A percentile compares a stretch with the other conserved stretches of the same genome.
These are phyloP conservation scores for Botrytis pseudocinerea DNA, from an alignment of 2,329 filamentous ascomycete genomes.

Conservation along the genomic window DNA sequence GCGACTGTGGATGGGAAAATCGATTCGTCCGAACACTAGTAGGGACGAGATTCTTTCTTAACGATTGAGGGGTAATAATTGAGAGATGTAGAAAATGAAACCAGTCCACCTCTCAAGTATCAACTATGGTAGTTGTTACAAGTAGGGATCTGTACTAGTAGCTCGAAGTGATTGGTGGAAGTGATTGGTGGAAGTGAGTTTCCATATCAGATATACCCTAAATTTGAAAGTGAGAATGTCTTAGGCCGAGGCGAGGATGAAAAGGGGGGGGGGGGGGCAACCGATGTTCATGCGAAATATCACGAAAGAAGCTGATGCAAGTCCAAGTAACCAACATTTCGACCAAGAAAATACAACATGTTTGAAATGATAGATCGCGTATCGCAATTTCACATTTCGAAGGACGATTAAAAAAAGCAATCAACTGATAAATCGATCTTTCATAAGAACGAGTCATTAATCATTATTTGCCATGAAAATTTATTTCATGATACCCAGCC, in stretches of 20 bases:
- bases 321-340: background rate
- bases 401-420: background rate
- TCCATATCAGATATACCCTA: background rate
- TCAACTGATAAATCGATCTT: background rate
- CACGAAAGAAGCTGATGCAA: background rate
- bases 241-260: constrained; percentile 1
- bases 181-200: background rate
- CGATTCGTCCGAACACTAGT: background rate
- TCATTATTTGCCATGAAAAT: background rate
- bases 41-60: background rate
- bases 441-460: constrained; percentile 10
- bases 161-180: background rate
- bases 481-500: background rate
- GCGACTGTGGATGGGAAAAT: background rate
- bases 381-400: background rate
- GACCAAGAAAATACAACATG: background rate
- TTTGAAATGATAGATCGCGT: background rate
- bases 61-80: background rate
- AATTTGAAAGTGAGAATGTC: constrained; percentile 1
- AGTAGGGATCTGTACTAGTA: background rate
- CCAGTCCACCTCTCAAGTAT: too few relatives aligned
- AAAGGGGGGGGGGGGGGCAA: background rate
- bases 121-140: background rate
- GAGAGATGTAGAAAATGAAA: background rate
- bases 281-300: background rate